Evolutionary conservation across 2,329 filamentous ascomycete genomes (phyloP), one percentile per base, ranked within the genome.

Genomic region (Parastagonospora avenae): DNA sequence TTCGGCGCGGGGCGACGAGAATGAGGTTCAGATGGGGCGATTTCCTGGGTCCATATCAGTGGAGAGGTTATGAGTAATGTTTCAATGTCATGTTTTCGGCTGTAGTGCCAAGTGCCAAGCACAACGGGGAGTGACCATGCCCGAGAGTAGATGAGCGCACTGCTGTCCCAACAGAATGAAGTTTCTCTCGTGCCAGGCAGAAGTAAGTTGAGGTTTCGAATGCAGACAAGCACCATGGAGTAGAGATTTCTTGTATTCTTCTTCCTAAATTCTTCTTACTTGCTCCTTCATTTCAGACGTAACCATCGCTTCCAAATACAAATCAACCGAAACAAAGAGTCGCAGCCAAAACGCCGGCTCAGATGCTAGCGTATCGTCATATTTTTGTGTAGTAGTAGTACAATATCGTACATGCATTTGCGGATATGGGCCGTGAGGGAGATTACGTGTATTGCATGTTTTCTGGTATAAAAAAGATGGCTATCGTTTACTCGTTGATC

Each of bases 401-500:
- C 67, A 70, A 43, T 62, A 64, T 42, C 53, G 59, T 66, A 64
- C 63, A 67, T 39, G 40, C 46, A 28, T 40, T 40, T 28, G 27
- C 9, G 33, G 9, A 32, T 32, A 14, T 19, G 28, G 31, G 29
- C n/a, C 8, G 30, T 31, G 14, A 40, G 37, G 43, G 37, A 10
- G 12, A 15, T 44, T 24, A 29, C 37, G 24, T 28, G n/a, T 7
- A 40, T 16, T 7, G 15, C 14, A 19, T 38, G n/a, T 39, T 39
- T 10, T 10, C 16, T 39, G 10, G 16, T 12, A 27, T 39, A n/a
- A 39, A 27, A 8, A 14, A 14, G 5, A 32, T 37, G 14, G 9
- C 29, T 16, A 29, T 14, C 31, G 41, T 67, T 49, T 90, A 96
- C 84, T 97, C 93, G 80, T 91, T 96, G 85, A 99, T 96, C 89